Conservation (phyloP, 768 basidiomycete genomes). For the Kwoniella mangroviensis region DNA sequence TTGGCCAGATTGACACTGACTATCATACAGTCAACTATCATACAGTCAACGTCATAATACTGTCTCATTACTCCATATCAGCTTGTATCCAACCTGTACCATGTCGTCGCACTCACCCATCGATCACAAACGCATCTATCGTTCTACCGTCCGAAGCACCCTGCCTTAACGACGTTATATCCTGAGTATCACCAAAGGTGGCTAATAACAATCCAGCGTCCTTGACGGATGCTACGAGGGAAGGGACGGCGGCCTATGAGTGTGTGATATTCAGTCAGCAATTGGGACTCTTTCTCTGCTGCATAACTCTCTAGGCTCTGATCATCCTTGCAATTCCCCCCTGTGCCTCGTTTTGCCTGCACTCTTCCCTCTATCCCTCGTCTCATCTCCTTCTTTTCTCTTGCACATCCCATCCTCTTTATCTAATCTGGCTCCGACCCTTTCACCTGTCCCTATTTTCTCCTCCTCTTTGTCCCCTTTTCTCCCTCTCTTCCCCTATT, state of each 20-base stretch:
- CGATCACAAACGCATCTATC: conserved; percentile 50
- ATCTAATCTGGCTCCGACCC: too few relatives aligned
- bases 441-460: too few relatives aligned
- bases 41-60: conserved; percentile 30
- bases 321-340: too few relatives aligned
- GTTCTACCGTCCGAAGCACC: conserved; percentile 46
- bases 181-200: conserved; percentile 70
- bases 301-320: too few relatives aligned
- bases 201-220: conserved; percentile 87
- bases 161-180: conserved; percentile 52
- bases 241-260: conserved; percentile 72
- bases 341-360: too few relatives aligned
- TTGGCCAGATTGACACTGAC: too few relatives aligned
- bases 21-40: too few relatives aligned
- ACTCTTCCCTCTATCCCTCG: too few relatives aligned
- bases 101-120: conserved; percentile 43
- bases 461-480: too few relatives aligned
- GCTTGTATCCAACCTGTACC: neutral
- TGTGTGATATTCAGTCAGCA: neutral
- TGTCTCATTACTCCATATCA: neutral
- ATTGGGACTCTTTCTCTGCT: neutral
- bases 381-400: too few relatives aligned
- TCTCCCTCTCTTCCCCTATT: too few relatives aligned
- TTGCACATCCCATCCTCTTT: too few relatives aligned
- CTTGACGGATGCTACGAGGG: conserved; percentile 83